Conservation (phyloP, 306 rosid genomes). For the Dicorynia guianensis region DNA sequence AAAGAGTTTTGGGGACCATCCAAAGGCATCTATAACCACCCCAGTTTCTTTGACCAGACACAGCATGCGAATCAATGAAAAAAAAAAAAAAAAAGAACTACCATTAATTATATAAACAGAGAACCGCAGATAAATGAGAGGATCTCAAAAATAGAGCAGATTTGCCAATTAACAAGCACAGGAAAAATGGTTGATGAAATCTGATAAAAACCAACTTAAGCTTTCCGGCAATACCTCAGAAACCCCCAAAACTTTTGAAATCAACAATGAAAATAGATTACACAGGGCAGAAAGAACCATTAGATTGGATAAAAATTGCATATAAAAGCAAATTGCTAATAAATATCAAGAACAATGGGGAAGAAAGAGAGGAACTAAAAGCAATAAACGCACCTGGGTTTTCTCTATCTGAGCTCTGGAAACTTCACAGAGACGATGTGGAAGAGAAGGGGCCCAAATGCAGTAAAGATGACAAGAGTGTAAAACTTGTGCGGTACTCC, state of each 20-base stretch:
- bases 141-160: background rate
- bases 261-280: conserved; percentile 24
- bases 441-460: conserved; percentile 46
- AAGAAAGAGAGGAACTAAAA: conserved; percentile 8
- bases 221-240: conserved; percentile 23
- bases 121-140: conserved; percentile 17
- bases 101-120: conserved; percentile 14
- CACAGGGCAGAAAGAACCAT: background rate
- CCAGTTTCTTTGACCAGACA: background rate
- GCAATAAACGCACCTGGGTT: conserved; percentile 55
- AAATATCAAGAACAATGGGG: background rate
- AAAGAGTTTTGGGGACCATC: background rate
- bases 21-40: conserved; percentile 5
- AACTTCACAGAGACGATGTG: conserved; percentile 48
- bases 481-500: conserved; percentile 71
- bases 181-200: conserved; percentile 31
- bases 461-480: conserved; percentile 46
- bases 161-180: conserved; percentile 18
- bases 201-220: conserved; percentile 2
- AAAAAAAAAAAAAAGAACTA: conserved; percentile 2
- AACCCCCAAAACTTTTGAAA: conserved; percentile 2
- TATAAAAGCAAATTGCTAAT: conserved; percentile 34
- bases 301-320: background rate
- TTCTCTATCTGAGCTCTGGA: conserved; percentile 43
- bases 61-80: background rate